Percentiles rank a stretch among this genome's conserved stretches.
Conservation (phyloP, 129 eudicot genomes). For the Chrysanthemum seticuspe region DNA sequence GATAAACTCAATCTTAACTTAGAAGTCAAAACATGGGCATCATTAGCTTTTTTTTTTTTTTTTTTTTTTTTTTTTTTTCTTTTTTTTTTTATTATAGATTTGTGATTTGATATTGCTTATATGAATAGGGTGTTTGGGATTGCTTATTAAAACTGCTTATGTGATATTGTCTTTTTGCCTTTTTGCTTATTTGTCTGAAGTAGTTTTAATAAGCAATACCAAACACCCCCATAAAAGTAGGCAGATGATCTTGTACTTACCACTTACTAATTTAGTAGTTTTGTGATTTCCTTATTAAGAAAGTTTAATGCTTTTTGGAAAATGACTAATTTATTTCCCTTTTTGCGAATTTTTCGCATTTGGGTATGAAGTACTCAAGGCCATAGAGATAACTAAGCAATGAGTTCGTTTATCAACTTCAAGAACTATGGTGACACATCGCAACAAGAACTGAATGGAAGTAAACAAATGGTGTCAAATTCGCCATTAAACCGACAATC, state of each 20-base stretch:
- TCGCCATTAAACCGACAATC: conserved; percentile 59
- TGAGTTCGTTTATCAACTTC: conserved; percentile 74
- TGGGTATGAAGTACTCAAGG: conserved; percentile 32
- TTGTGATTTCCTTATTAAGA: conserved; percentile 16
- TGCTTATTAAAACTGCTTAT: too few relatives aligned
- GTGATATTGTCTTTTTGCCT: too few relatives aligned
- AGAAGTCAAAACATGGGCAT: conserved; percentile 29
- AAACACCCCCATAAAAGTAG: neutral
- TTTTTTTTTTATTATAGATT: neutral
- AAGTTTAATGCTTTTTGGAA: conserved; percentile 4
- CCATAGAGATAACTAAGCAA: conserved; percentile 26
- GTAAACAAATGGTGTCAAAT: conserved; percentile 40
- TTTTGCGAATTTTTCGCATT: conserved; percentile 12
- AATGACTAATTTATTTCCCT: conserved; percentile 12
- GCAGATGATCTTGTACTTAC: neutral
- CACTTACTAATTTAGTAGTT: neutral
- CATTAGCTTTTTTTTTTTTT: conserved; percentile 12
- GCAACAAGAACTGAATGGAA: conserved; percentile 42
- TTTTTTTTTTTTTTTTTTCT: conserved; percentile 7
- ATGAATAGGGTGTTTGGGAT: neutral
- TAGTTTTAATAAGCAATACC: too few relatives aligned
- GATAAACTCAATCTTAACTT: conserved; percentile 28
- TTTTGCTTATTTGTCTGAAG: too few relatives aligned
- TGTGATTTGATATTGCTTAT: conserved; percentile 13
- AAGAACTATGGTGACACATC: conserved; percentile 54